A percentile compares a stretch with the other conserved stretches of the same genome.
These are phyloP conservation scores for Fraxinus xanthoxyloides DNA, from an alignment of 305 asterid species.

Conservation along the genomic window DNA sequence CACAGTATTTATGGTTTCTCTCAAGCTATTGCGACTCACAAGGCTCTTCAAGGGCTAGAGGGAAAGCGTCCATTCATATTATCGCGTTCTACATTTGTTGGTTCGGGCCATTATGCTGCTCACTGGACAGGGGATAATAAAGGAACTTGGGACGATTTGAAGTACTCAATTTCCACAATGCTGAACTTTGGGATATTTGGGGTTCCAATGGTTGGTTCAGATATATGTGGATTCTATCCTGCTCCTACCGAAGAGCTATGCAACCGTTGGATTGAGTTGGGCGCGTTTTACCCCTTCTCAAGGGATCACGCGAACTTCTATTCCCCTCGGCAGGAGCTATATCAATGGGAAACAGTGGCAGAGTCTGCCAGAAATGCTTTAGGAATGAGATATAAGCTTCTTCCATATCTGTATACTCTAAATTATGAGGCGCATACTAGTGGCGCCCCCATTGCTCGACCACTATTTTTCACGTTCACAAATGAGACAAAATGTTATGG, in stretches of 20 bases:
- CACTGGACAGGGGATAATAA: not conserved
- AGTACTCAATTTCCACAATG: not conserved
- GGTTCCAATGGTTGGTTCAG: not conserved
- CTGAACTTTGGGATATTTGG: not conserved
- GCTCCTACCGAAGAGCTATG: not conserved
- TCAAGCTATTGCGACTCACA: not conserved
- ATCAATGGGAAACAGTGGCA: not conserved
- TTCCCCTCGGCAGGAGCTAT: not conserved
- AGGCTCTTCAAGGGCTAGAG: not conserved
- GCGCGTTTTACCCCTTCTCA: not conserved
- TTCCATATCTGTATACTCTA: not conserved
- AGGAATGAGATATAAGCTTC: not conserved
- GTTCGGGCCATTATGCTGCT: not conserved
- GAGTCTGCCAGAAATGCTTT: not conserved
- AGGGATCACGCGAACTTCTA: not conserved
- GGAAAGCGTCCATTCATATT: not conserved
- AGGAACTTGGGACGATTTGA: not conserved
- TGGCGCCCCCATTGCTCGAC: not conserved
- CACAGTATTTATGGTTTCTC: not conserved
- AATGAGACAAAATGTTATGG: not conserved
- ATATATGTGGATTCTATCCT: not conserved
- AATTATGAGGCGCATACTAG: not conserved
- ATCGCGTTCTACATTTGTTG: not conserved
- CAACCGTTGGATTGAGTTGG: not conserved
- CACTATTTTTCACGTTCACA: not conserved